Conservation (phyloP, 306 rosid species). For the Cicer yamashitae region DNA sequence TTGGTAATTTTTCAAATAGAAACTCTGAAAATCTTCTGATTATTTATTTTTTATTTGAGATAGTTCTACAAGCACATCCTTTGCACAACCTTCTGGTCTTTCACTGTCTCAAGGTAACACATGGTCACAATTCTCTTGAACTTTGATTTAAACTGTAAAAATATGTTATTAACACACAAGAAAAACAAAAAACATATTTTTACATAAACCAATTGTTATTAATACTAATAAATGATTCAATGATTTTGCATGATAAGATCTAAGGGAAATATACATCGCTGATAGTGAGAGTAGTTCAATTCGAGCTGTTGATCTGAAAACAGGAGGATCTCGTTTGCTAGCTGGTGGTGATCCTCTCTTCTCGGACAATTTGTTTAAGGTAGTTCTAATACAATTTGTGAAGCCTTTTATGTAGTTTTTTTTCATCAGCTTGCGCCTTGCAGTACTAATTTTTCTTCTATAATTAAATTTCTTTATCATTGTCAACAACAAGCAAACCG, state of each 20-base stretch:
- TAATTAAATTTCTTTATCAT: conserved; percentile 21
- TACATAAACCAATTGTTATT: neutral
- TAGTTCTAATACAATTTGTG: conserved; percentile 45
- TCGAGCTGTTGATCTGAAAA: conserved; percentile 77
- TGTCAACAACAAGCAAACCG: neutral
- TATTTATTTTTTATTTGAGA: conserved; percentile 37
- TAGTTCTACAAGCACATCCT: conserved; percentile 83
- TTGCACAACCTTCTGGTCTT: conserved; percentile 96
- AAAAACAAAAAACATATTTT: no score
- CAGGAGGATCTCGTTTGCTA: conserved; percentile 86
- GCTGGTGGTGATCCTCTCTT: conserved; percentile 89
- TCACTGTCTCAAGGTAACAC: conserved; percentile 86
- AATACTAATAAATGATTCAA: conserved; percentile 27
- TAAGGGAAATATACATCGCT: conserved; percentile 71
- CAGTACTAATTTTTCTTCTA: conserved; percentile 7
- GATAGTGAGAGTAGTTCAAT: conserved; percentile 99
- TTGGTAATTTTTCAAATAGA: conserved; percentile 26
- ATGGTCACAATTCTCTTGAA: conserved; percentile 34
- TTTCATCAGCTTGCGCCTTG: neutral
- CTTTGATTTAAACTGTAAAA: conserved; percentile 20
- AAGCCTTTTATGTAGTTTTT: conserved; percentile 25
- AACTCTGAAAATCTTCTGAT: conserved; percentile 37
- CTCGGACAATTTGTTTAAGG: conserved; percentile 89
- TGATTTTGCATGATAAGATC: conserved; percentile 58
- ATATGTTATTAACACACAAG: no score